Conservation (phyloP, 495 filamentous ascomycete species). For the Talaromyces proteolyticus region DNA sequence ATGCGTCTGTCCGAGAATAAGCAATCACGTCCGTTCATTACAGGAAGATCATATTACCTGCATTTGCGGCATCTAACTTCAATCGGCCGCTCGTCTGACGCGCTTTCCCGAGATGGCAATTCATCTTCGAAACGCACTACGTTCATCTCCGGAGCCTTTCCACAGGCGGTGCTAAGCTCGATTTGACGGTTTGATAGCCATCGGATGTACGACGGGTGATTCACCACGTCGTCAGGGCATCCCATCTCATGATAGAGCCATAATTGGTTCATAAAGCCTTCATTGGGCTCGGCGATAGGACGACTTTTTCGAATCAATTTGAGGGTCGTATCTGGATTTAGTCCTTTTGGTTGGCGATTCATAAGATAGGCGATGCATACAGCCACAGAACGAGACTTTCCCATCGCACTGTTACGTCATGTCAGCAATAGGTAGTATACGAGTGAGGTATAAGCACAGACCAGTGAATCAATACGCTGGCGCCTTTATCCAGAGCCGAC, state of each 20-base stretch:
- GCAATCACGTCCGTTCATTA: background rate
- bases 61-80: slow-evolving; percentile 63
- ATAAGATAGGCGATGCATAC: slow-evolving; percentile 83
- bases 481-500: slow-evolving; percentile 59
- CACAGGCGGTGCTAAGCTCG: slow-evolving; percentile 62
- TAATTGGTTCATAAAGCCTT: slow-evolving; percentile 83
- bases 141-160: slow-evolving; percentile 65
- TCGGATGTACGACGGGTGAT: slow-evolving; percentile 70
- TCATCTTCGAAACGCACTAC: slow-evolving; percentile 85
- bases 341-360: slow-evolving; percentile 44
- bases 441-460: slow-evolving; percentile 26
- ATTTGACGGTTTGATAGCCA: slow-evolving; percentile 84
- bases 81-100: slow-evolving; percentile 19
- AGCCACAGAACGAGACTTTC: slow-evolving; percentile 85
- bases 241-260: slow-evolving; percentile 81
- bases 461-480: slow-evolving; percentile 71
- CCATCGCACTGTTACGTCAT: slow-evolving; percentile 69
- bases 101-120: slow-evolving; percentile 22
- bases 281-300: slow-evolving; percentile 75
- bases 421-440: slow-evolving; percentile 14
- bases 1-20: slow-evolving; percentile 37
- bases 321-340: slow-evolving; percentile 56
- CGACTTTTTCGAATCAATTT: slow-evolving; percentile 57
- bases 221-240: slow-evolving; percentile 63
- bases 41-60: slow-evolving; percentile 30